Evolutionary conservation across 768 basidiomycete species (phyloP).

Genomic region (Leccinum broughii): DNA sequence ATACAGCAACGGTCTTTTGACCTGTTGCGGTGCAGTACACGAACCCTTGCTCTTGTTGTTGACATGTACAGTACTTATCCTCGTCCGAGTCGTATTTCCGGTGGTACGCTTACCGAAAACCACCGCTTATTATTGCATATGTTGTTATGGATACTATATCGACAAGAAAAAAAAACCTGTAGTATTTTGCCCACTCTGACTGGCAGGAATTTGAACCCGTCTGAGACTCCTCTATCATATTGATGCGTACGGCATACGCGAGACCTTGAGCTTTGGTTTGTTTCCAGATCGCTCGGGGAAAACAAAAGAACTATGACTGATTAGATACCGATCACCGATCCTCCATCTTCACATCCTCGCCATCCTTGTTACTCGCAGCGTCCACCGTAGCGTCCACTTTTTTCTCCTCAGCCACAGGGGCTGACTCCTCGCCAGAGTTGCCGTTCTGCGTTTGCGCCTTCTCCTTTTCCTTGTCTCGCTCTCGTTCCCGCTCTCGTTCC

Average conservation of each 20-base stretch:
- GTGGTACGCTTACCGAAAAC: background rate
- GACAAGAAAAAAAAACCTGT: background rate
- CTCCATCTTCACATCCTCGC: slow-evolving; percentile 53
- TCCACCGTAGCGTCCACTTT: slow-evolving; percentile 25
- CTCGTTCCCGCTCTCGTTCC: slow-evolving; percentile 41
- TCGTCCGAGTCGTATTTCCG: too few relatives aligned
- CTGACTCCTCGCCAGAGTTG: slow-evolving; percentile 35
- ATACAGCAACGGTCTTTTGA: too few relatives aligned
- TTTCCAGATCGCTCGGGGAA: too few relatives aligned
- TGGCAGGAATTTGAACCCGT: too few relatives aligned
- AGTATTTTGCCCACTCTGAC: background rate
- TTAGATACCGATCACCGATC: slow-evolving; percentile 26
- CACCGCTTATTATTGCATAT: background rate
- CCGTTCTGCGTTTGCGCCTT: slow-evolving; percentile 17
- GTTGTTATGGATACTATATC: background rate
- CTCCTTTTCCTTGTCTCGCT: slow-evolving; percentile 36
- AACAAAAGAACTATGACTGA: background rate
- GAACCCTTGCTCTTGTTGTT: background rate
- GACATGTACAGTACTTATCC: background rate
- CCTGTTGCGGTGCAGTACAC: background rate
- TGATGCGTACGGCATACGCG: too few relatives aligned
- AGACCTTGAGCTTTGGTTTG: too few relatives aligned
- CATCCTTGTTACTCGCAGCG: slow-evolving; percentile 28
- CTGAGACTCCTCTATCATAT: too few relatives aligned
- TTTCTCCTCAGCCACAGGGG: slow-evolving; percentile 29